Base-by-base conservation (phyloP, 2,329 filamentous ascomycete species). In the Exophiala aquamarina region DNA sequence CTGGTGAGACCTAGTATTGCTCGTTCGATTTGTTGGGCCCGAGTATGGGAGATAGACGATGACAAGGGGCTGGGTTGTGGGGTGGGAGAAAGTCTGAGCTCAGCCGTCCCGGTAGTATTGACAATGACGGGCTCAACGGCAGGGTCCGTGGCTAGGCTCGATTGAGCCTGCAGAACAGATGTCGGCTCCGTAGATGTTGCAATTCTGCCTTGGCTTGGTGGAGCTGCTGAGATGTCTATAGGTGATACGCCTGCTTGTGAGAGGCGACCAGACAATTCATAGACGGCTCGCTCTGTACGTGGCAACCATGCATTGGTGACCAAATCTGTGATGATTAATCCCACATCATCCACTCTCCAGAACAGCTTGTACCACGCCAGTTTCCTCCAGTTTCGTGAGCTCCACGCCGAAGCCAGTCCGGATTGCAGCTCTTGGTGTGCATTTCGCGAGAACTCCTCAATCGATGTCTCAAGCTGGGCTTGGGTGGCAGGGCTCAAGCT, bases 301-400 rank as follows among this genome's bases (percentile, higher is more conserved):
- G 83, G 79, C 3, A 98, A 77, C 72, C 94, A 97, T 5, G 80
- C 77, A 54, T 84, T 83, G 50, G 81, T 79, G 3, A 96, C 73
- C 50, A 96, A 85, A 58, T 93, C 87, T 1, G 83, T 81, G 2
- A 87, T 84, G 44, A 95, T 83, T 77, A 92, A 86, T 2, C 83
- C 82, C 9, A 96, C 89, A 60, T 96, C 92, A 63, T 97, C 92
- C 18, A 93, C 90, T 15, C 89, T 83, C 90, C 90, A 95, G 63
- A 95, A 90, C 0, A 97, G 77, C 65, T 95, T 95, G 86, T 89
- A 96, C 91, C 92, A 97, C 13, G 83, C 79, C 3, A 95, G 74
- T 54, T 87, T 85, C 19, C 82, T 79, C 92, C 92, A 96, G 31
- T 83, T 76, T 14, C 72, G 76, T n/a, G 87, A 83, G 0, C 79